Conservation (phyloP, 2,329 filamentous ascomycete genomes). For the Meredithiella fracta region DNA sequence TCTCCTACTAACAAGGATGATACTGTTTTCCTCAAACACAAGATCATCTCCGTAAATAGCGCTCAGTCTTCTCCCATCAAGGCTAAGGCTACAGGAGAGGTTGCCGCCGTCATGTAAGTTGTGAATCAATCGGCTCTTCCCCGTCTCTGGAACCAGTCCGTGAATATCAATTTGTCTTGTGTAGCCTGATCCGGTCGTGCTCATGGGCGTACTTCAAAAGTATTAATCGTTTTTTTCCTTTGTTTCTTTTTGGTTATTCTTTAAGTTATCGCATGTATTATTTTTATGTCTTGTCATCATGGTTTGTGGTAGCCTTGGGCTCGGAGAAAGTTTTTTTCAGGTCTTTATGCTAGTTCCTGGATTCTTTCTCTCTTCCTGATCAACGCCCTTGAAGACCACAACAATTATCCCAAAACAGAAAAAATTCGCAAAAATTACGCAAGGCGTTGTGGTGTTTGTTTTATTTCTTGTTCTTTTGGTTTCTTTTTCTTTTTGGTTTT, state of each 20-base stretch:
- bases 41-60: constrained; percentile 28
- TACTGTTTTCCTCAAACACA: constrained; percentile 37
- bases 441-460: not conserved
- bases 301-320: not conserved
- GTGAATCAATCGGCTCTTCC: too few relatives aligned
- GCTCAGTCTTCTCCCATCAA: constrained; percentile 32
- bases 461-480: not conserved
- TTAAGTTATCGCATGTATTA: not conserved
- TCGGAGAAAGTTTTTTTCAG: not conserved
- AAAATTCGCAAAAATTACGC: not conserved
- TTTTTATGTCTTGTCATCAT: not conserved
- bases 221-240: constrained; percentile 1
- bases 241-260: constrained; percentile 3
- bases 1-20: constrained; percentile 35
- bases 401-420: not conserved
- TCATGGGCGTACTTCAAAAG: not conserved
- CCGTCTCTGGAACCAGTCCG: too few relatives aligned
- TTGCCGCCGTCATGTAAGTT: not conserved
- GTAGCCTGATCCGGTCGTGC: too few relatives aligned
- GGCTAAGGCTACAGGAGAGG: constrained; percentile 16
- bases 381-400: too few relatives aligned
- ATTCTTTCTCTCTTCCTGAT: not conserved
- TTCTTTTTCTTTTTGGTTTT: too few relatives aligned
- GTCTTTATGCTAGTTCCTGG: not conserved
- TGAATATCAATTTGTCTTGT: too few relatives aligned